These are phyloP conservation scores for Candida sojae DNA, from an alignment of 1,139 yeast genomes.

Conservation along the genomic window DNA sequence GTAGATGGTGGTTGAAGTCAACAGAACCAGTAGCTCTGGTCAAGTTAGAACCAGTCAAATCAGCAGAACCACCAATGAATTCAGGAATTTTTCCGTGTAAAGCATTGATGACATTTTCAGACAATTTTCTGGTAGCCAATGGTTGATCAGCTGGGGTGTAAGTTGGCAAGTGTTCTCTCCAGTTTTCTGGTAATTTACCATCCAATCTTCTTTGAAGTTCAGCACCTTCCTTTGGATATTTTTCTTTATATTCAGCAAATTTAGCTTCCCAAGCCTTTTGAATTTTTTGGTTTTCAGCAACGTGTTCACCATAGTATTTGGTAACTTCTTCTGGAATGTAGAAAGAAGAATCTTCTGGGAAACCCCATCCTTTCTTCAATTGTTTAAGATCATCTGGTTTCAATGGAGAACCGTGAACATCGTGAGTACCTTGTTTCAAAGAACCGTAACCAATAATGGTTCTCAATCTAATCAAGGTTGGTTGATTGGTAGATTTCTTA, in stretches of 20 bases:
- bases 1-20: conserved; percentile 90
- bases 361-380: conserved; percentile 82
- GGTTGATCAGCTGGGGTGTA: conserved; percentile 81
- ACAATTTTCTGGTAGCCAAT: conserved; percentile 92
- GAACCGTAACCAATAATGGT: conserved; percentile 98
- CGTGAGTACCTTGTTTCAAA: conserved; percentile 78
- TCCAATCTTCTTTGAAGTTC: conserved; percentile 81
- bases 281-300: conserved; percentile 56
- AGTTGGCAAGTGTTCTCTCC: conserved; percentile 78
- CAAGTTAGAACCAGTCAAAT: conserved; percentile 95
- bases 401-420: conserved; percentile 97
- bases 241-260: conserved; percentile 60
- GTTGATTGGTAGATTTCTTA: conserved; percentile 70
- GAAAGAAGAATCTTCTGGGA: conserved; percentile 83
- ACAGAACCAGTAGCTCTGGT: conserved; percentile 84
- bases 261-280: conserved; percentile 76
- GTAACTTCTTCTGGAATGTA: conserved; percentile 83
- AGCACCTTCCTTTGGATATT: conserved; percentile 79
- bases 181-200: conserved; percentile 80
- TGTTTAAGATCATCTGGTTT: conserved; percentile 91
- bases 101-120: conserved; percentile 75
- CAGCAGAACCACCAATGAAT: conserved; percentile 97
- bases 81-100: conserved; percentile 77
- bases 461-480: conserved; percentile 84
- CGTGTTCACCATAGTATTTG: conserved; percentile 62